Conservation (phyloP, 345 rosid genomes). For the Ceriops decandra region DNA sequence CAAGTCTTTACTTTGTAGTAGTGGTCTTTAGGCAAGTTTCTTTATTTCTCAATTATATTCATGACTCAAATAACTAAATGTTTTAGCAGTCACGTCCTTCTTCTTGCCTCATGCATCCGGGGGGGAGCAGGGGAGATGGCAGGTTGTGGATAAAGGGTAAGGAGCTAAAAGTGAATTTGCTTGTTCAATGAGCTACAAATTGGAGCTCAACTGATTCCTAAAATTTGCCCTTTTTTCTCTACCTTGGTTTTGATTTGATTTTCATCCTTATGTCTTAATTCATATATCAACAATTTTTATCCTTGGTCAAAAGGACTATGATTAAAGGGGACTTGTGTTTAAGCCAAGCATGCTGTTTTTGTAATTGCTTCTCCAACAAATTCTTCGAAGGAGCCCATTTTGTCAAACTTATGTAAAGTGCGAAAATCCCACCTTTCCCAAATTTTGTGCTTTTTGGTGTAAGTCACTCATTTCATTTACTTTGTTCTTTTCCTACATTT, state of each 20-base stretch:
- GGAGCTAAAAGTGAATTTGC: too few species aligned
- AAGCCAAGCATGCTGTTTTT: conserved; percentile 78
- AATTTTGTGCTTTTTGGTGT: conserved; percentile 1
- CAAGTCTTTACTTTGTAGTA: too few species aligned
- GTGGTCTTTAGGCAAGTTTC: too few species aligned
- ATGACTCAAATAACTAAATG: too few species aligned
- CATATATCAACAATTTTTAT: conserved; percentile 46
- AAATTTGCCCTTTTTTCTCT: background rate
- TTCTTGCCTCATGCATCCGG: too few species aligned
- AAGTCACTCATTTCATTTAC: too few species aligned
- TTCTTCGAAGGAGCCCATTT: conserved; percentile 34
- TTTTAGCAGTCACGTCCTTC: background rate
- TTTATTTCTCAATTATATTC: too few species aligned
- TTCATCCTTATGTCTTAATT: background rate
- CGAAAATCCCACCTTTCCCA: conserved; percentile 11
- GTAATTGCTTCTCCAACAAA: conserved; percentile 64
- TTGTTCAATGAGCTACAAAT: too few species aligned
- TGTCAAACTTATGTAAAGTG: conserved; percentile 69
- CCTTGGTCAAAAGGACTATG: conserved; percentile 58
- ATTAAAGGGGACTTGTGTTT: conserved; percentile 72
- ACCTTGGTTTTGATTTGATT: conserved; percentile 1
- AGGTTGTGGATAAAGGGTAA: too few species aligned
- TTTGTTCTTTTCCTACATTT: background rate
- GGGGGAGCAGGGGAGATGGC: too few species aligned
- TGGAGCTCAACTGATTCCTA: background rate